Base-by-base conservation (phyloP, 1,284 basidiomycete genomes). In the Irpex sp. region DNA sequence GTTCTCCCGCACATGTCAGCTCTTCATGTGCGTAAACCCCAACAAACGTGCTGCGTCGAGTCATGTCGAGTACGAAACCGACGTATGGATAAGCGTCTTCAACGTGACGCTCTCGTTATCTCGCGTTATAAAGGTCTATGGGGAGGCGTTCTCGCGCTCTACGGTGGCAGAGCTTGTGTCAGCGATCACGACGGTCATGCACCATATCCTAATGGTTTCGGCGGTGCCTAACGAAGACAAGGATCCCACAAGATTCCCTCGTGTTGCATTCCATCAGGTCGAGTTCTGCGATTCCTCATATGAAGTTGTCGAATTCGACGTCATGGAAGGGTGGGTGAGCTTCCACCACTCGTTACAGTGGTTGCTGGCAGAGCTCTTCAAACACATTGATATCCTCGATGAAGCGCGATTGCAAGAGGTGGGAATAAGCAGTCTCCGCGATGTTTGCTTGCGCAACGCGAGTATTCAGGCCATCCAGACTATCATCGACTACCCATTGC, bases 321-420 rank as follows among this genome's bases (percentile, higher is more conserved):
- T 96, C 3, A 77, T 89, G 70, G 86, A 89, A n/a, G 88, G 90
- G 8, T 89, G 87, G 82, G 88, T 94, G 63, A 95, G 93, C 76
- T 98, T 98, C 76, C 97, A 98, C 73, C 95, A 98, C 74, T 94
- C 96, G 19, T 75, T 97, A 65, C 93, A 96, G 72, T 96, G 96
- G 90, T 80, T 98, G 21, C 81, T 97, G 55, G 93, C 95, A 19
- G 97, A 98, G 76, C 77, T 98, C 63, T 82, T 94, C 74, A 96
- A 96, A 76, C 92, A 94, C 67, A 83, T 90, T 38, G 83, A 87
- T 62, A 73, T 87, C 62, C 77, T 93, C 47, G 81, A 81, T 6
- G 84, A 86, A 60, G 81, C 82, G 17, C 77, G 78, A n/a, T 71
- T 92, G 61, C 70, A 72, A 57, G 77, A 79, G 63, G 74, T 83